Evolutionary conservation across 345 rosid species (phyloP).

Genomic region (Arabis hirsuta): DNA sequence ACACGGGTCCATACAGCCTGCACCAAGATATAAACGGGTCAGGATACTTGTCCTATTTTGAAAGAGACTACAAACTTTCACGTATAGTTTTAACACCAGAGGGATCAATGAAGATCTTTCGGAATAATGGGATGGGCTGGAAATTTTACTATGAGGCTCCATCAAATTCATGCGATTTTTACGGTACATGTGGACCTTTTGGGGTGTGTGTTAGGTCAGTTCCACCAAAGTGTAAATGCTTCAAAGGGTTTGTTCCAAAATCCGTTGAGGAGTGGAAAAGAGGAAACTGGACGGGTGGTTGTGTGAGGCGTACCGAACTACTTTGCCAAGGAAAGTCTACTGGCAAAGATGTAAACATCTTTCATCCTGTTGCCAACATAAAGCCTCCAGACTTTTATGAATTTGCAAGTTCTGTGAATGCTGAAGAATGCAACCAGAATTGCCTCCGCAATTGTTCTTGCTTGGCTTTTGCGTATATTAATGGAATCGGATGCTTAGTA

Average conservation of each 20-base stretch:
- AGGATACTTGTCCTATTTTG: conserved; percentile 1
- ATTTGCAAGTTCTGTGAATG: not conserved
- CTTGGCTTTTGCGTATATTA: conserved; percentile 12
- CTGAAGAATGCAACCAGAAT: not conserved
- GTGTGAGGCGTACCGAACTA: conserved; percentile 21
- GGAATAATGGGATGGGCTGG: not conserved
- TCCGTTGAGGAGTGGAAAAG: conserved; percentile 20
- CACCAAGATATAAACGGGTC: conserved; percentile 17
- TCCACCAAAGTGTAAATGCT: conserved; percentile 19
- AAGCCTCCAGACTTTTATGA: conserved; percentile 30
- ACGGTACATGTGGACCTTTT: conserved; percentile 34
- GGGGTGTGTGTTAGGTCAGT: conserved; percentile 13
- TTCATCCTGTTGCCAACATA: not conserved
- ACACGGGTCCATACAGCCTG: not conserved
- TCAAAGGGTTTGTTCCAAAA: conserved; percentile 31
- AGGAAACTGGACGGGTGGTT: conserved; percentile 32
- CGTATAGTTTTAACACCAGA: not conserved
- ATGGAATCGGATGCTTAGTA: conserved; percentile 26
- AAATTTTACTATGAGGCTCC: not conserved
- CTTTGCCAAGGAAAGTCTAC: not conserved
- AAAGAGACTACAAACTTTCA: not conserved
- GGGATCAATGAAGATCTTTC: not conserved
- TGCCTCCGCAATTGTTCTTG: conserved; percentile 38
- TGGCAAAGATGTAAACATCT: conserved; percentile 3
- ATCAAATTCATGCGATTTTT: not conserved